These are phyloP conservation scores for Neopestalotiopsis clavispora DNA, from an alignment of 2,329 filamentous ascomycete species.

Conservation along the genomic window DNA sequence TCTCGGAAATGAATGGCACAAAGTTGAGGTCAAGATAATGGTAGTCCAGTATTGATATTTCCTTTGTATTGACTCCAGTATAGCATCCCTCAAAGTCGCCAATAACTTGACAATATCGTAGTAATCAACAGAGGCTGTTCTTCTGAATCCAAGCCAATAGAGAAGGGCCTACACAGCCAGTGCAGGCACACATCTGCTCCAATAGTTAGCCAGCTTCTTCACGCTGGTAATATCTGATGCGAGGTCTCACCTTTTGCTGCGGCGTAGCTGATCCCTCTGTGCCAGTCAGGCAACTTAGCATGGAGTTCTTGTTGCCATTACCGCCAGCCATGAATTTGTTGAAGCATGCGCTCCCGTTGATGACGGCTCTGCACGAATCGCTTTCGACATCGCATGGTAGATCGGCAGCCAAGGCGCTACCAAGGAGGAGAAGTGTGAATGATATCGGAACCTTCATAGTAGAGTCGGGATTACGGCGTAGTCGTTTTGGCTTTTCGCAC, in stretches of 20 bases:
- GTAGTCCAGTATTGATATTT: too few relatives aligned
- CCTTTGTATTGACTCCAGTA: background rate
- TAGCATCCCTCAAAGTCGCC: background rate
- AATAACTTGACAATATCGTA: background rate
- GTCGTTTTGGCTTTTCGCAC: background rate
- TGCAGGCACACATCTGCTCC: constrained; percentile 14
- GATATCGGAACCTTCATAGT: background rate
- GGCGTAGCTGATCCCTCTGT: constrained; percentile 17
- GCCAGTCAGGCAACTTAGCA: constrained; percentile 14
- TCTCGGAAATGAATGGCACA: too few relatives aligned
- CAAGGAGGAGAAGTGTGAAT: background rate
- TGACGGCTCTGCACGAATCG: constrained; percentile 12
- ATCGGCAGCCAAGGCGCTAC: background rate
- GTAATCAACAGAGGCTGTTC: constrained; percentile 11
- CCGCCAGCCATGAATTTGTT: constrained; percentile 14
- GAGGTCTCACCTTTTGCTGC: constrained; percentile 15
- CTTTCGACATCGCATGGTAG: constrained; percentile 15
- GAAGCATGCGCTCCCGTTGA: constrained; percentile 16
- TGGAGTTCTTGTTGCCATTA: constrained; percentile 1
- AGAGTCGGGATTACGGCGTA: background rate
- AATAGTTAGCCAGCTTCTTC: background rate
- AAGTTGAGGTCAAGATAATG: too few relatives aligned
- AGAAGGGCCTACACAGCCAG: constrained; percentile 13
- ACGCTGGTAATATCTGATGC: too few relatives aligned
- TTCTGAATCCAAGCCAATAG: constrained; percentile 15